Conservation (phyloP, 2,329 filamentous ascomycete genomes). For the Acrocalymma vagum region DNA sequence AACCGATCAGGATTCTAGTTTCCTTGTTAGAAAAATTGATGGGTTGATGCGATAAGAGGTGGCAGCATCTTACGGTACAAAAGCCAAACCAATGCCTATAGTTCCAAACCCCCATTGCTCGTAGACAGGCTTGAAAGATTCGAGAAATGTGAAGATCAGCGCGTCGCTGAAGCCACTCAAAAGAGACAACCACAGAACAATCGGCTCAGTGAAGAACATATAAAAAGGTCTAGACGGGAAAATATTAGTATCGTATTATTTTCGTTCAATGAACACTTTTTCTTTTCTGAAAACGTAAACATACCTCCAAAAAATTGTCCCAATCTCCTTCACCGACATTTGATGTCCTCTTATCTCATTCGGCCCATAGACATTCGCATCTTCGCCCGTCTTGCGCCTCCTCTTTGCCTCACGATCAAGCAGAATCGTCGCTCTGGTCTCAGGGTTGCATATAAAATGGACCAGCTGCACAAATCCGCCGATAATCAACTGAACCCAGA, state of each 20-base stretch:
- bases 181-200: constrained; percentile 74
- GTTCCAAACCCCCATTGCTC: constrained; percentile 70
- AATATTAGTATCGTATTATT: constrained; percentile 1
- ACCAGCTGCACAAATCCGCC: constrained; percentile 73
- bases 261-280: not conserved
- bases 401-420: constrained; percentile 80
- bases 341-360: constrained; percentile 64
- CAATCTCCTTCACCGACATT: constrained; percentile 54
- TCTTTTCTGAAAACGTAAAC: not conserved
- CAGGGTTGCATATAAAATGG: constrained; percentile 75
- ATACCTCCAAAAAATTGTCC: constrained; percentile 55
- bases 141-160: constrained; percentile 79
- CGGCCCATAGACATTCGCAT: constrained; percentile 72
- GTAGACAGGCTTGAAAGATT: constrained; percentile 74
- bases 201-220: constrained; percentile 78
- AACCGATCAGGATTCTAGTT: constrained; percentile 69
- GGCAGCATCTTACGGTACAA: constrained; percentile 58
- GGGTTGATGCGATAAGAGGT: not conserved
- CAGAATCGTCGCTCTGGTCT: constrained; percentile 77
- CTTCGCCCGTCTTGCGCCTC: constrained; percentile 68
- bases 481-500: constrained; percentile 86
- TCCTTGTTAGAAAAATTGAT: not conserved
- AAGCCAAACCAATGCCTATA: constrained; percentile 66
- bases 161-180: constrained; percentile 78
- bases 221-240: constrained; percentile 67